phyloP scores from a whole-genome alignment of 2,329 filamentous ascomycete genomes.

The Fusarium praegraminearum region DNA sequence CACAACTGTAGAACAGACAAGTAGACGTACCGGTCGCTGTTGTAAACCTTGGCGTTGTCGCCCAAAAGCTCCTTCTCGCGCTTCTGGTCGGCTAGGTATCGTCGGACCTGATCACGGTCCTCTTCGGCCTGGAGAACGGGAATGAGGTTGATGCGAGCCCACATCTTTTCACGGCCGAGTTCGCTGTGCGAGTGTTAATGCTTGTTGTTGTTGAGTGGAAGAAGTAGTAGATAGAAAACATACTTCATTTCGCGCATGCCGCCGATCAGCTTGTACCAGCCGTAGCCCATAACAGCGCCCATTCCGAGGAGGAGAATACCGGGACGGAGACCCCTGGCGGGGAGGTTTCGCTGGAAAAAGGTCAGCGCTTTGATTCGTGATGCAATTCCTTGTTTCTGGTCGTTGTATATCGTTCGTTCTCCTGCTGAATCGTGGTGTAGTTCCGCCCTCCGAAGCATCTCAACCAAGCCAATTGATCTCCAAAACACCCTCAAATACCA shows the following conservation, averaged over 20 bases:
- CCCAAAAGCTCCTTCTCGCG: slow-evolving; percentile 93
- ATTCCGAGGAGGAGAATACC: slow-evolving; percentile 81
- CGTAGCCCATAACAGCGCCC: slow-evolving; percentile 84
- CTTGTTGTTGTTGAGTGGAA: not conserved
- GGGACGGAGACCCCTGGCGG: slow-evolving; percentile 89
- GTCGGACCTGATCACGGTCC: slow-evolving; percentile 92
- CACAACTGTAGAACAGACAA: not conserved
- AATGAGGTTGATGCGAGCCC: slow-evolving; percentile 94
- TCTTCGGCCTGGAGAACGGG: slow-evolving; percentile 95
- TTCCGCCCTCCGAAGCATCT: not conserved
- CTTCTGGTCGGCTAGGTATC: slow-evolving; percentile 86
- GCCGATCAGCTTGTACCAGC: slow-evolving; percentile 86
- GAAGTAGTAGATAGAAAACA: slow-evolving; percentile 49
- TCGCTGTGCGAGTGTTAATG: slow-evolving; percentile 69
- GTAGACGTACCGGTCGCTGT: slow-evolving; percentile 81
- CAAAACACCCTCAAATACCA: not conserved
- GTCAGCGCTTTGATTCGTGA: slow-evolving; percentile 18
- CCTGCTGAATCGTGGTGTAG: not conserved
- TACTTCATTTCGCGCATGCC: slow-evolving; percentile 94
- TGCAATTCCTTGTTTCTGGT: not conserved
- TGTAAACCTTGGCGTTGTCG: slow-evolving; percentile 84
- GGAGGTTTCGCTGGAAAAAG: slow-evolving; percentile 84
- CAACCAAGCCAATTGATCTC: not conserved
- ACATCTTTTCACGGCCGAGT: slow-evolving; percentile 96
- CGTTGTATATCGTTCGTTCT: not conserved